Evolutionary conservation across 2,329 filamentous ascomycete genomes (phyloP), one percentile per base, ranked within the genome.

Genomic region (Ophiostoma quercus): DNA sequence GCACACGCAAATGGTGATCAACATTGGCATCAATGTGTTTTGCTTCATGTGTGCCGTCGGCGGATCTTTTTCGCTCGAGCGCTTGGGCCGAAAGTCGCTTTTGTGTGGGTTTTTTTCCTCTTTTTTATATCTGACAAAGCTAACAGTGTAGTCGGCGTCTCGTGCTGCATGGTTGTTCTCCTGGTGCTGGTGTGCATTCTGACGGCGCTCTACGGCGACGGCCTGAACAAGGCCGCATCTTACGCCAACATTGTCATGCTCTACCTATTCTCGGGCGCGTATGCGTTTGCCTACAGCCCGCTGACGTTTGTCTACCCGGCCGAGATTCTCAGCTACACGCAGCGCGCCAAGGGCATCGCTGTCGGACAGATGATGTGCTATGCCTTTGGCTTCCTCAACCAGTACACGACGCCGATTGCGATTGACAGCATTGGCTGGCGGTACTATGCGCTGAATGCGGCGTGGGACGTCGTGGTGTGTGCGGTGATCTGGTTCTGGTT

Each of bases 341-440:
- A 66, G 68, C 51, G 34, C 16, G 68, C 68, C 68, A 69, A 69
- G 68, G 34, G 29, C 43, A 47, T 47, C 43, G 43, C 43, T 16
- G 19, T 41, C 16, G 43, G 43, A 7, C 43, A 47, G 43, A 47
- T 47, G 43, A 16, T 47, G 16, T 47, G 14, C 11, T 47, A 47
- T n/a, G 43, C 43, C 5, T 47, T 47, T 47, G 43, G 43, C 43
- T 47, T 47, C 43, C 43, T 47, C 16, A 47, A 47, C 43, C 43
- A 47, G 43, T 47, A 47, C 43, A 47, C 7, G 43, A 47, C 43
- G 16, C 43, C 7, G 43, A n/a, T 47, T 47, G 43, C 43, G 16
- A 47, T n/a, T 47, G 43, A n/a, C 43, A 47, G 16, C 19, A 47
- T 47, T 47, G 43, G 43, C 43, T 47, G 43, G 43, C 16, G 19